Percentiles rank a stretch among this genome's conserved stretches.
Evolutionary conservation across 345 rosid species (phyloP).

Genomic region (Cardiospermum halicacabum): DNA sequence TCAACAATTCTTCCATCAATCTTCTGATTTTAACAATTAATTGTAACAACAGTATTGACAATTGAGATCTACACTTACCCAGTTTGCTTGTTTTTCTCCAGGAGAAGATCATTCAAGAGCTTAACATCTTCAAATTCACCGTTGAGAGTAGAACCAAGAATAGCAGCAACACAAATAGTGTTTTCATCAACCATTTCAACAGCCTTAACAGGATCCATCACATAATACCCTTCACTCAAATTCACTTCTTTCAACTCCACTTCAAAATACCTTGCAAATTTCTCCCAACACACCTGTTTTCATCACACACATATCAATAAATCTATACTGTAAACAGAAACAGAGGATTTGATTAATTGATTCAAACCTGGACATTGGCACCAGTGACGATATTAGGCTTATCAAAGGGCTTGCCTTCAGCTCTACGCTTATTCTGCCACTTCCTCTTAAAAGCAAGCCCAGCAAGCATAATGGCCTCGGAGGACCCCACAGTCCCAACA

Average conservation of each 20-base stretch:
- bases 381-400: constrained; percentile 94
- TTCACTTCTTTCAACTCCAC: constrained; percentile 92
- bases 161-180: constrained; percentile 96
- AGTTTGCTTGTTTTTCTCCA: constrained; percentile 64
- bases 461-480: constrained; percentile 96
- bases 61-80: constrained; percentile 38
- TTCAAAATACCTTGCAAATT: constrained; percentile 92
- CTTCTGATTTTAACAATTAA: too few species aligned
- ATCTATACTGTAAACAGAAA: too few species aligned
- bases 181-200: constrained; percentile 94
- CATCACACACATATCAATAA: background rate
- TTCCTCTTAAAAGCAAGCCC: constrained; percentile 89
- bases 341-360: too few species aligned
- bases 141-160: constrained; percentile 84
- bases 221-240: constrained; percentile 79
- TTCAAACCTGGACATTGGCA: constrained; percentile 79
- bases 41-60: too few species aligned
- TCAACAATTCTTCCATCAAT: too few species aligned
- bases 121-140: constrained; percentile 97
- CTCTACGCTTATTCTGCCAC: constrained; percentile 90
- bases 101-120: constrained; percentile 65
- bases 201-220: constrained; percentile 90
- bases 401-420: constrained; percentile 74
- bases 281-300: constrained; percentile 76
- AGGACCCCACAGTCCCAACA: constrained; percentile 91